Base-by-base conservation (phyloP, 2,329 filamentous ascomycete species). In the Blastomyces emzantsi region DNA sequence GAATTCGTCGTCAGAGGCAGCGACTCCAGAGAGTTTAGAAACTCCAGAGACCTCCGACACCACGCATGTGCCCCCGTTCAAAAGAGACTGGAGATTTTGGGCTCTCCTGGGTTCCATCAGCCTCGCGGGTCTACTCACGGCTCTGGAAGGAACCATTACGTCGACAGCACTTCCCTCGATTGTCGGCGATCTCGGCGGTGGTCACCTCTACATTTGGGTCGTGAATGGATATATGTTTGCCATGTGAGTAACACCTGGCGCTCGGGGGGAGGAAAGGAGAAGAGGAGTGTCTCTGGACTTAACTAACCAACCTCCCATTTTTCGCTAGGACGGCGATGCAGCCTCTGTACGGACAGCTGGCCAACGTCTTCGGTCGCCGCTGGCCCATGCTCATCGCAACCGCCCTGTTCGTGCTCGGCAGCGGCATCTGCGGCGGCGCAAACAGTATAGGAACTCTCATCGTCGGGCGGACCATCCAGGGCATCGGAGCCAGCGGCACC, bases 401-500 rank as follows among this genome's bases (percentile, higher is more conserved):
- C 1, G 73, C 70, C 3, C 61, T 81, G 1, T 84, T 84, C 63
- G 74, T 72, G 0, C 66, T 85, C 0, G 83, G 83, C 0, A 83
- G 82, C 62, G 80, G 77, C 0, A 73, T 86, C 2, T 77, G 74
- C 59, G 83, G 82, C 0, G 78, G 77, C 0, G 79, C 83, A 0
- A 74, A 67, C 0, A 77, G 64, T 7, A 72, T 70, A 0, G 68
- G 66, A 0, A 79, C 79, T 70, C 71, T 87, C 1, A 83, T 87
- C 17, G 76, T 74, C 67, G 82, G 81, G 22, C 76, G 83, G 1
- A 76, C 76, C 0, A 68, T 87, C 0, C 83, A 86, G 62, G 84
- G 85, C 0, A 68, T 81, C 3, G 81, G 80, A 0, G 75, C 73
- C 1, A 79, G 78, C 1, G 80, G 80, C 0, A 74, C 79, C 66